Conservation (phyloP, 768 basidiomycete genomes). For the Coprinopsis sp. region DNA sequence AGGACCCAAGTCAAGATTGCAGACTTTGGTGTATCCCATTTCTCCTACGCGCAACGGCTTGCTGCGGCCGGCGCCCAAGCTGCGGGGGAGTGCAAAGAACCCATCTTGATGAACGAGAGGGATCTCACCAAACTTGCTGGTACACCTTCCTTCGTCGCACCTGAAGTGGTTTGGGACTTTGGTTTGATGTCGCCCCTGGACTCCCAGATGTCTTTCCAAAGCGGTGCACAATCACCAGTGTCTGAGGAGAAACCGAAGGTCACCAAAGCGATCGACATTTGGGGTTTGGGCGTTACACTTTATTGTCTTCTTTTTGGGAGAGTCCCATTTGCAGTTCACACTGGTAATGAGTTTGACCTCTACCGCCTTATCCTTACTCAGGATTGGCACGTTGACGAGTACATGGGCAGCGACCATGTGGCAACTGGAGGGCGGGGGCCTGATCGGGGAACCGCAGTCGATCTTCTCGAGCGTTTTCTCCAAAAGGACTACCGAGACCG, state of each 20-base stretch:
- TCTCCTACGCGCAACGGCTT: conserved; percentile 83
- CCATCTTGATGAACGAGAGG: conserved; percentile 74
- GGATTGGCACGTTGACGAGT: conserved; percentile 62
- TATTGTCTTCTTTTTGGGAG: conserved; percentile 90
- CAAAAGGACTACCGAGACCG: conserved; percentile 74
- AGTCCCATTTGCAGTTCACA: conserved; percentile 59
- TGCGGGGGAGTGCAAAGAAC: conserved; percentile 44
- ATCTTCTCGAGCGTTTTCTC: conserved; percentile 69
- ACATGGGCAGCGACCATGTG: conserved; percentile 69
- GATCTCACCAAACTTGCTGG: conserved; percentile 90
- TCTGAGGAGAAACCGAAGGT: too few species aligned
- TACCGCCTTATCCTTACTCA: conserved; percentile 76
- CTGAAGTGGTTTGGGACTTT: conserved; percentile 82
- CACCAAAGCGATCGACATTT: conserved; percentile 93
- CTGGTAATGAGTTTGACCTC: conserved; percentile 59
- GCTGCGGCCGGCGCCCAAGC: conserved; percentile 53
- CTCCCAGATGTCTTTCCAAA: conserved; percentile 19
- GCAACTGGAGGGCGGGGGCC: conserved; percentile 61
- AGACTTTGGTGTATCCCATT: conserved; percentile 97
- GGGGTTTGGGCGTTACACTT: conserved; percentile 95
- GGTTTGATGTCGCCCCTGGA: conserved; percentile 24
- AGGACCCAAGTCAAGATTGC: conserved; percentile 91
- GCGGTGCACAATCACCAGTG: too few species aligned
- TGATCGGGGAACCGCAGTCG: conserved; percentile 57
- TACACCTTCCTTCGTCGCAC: conserved; percentile 93